Evolutionary conservation across 495 filamentous ascomycete genomes (phyloP).

Genomic region (Umbilicaria muhlenbergii): DNA sequence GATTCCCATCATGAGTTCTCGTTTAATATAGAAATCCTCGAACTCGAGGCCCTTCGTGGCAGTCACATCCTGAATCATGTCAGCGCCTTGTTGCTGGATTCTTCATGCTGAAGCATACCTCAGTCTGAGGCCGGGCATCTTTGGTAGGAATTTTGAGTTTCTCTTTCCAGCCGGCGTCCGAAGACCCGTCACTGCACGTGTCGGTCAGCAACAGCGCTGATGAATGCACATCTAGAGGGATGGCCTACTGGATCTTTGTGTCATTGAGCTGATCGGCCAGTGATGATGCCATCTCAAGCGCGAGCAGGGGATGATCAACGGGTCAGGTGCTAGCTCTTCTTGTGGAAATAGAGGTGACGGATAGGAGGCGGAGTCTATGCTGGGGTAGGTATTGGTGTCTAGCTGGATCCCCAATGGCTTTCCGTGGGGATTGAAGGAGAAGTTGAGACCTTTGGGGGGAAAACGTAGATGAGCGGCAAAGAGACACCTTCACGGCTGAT

Average conservation of each 20-base stretch:
- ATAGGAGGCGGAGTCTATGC: too few relatives aligned
- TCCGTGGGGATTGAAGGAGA: too few relatives aligned
- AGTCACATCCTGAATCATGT: conserved; percentile 66
- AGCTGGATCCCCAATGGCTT: too few relatives aligned
- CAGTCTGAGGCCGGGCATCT: conserved; percentile 83
- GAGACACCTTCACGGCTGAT: too few relatives aligned
- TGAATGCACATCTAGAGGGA: conserved; percentile 8
- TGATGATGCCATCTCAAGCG: conserved; percentile 33
- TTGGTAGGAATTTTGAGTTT: conserved; percentile 62
- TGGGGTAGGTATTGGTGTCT: too few relatives aligned
- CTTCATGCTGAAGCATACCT: conserved; percentile 39
- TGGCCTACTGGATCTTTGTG: conserved; percentile 50
- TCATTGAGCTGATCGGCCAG: conserved; percentile 56
- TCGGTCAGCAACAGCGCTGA: not conserved
- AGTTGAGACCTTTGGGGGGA: too few relatives aligned
- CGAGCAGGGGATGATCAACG: too few relatives aligned
- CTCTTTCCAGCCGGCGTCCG: conserved; percentile 62
- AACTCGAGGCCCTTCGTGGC: conserved; percentile 95
- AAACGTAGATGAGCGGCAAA: too few relatives aligned
- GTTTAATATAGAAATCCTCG: conserved; percentile 88
- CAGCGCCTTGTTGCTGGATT: conserved; percentile 10
- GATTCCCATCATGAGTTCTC: conserved; percentile 94
- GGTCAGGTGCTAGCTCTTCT: too few relatives aligned
- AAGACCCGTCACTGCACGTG: conserved; percentile 29
- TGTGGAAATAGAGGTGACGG: too few relatives aligned